Base-by-base conservation (phyloP, 176 grass and related monocot genomes). In the Oryza officinalis region DNA sequence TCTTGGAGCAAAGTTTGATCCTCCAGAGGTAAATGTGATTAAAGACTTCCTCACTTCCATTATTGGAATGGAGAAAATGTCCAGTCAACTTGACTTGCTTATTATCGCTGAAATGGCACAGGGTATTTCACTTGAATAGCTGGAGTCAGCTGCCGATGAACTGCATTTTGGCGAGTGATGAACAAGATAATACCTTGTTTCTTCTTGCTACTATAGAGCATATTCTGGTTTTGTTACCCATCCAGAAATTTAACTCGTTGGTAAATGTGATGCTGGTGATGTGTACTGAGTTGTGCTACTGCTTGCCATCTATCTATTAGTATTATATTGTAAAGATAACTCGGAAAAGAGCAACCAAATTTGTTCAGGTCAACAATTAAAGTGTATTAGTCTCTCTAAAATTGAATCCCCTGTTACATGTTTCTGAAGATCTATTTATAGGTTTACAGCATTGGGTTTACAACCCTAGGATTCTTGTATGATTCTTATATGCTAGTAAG, bases 1-100 rank as follows among this genome's bases (percentile, higher is more conserved):
- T 84, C 89, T 95, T 6, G 95, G 95, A 15, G 87, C 95, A n/a
- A 98, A 93, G 74, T 98, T 95, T 84, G 82, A 94, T 75, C 95
- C 87, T 66, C 86, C 92, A 50, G 90, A 91, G 90, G 95, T 94
- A 87, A 38, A 30, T 32, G 27, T 22, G 13, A 54, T 67, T 63
- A 64, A 49, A 10, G 35, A 31, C n/a, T 50, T 7, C 7, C 27
- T 35, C 33, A 35, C 5, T 33, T 35, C 5, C 33, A 40, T 77
- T 80, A 0, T 27, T 72, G 25, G 8, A 22, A 64, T 18, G n/a
- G 30, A 76, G 14, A 70, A 20, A 65, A 84, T 76, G 70, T 35
- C 6, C 44, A 70, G 70, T 63, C 27, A 45, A 84, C 18, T 74
- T 81, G 46, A 85, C 52, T 35, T 72, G 26, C 46, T 75, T 69